Evolutionary conservation across 768 basidiomycete genomes (phyloP), one percentile per base, ranked within the genome.

Genomic region (Agaricus subrufescens): DNA sequence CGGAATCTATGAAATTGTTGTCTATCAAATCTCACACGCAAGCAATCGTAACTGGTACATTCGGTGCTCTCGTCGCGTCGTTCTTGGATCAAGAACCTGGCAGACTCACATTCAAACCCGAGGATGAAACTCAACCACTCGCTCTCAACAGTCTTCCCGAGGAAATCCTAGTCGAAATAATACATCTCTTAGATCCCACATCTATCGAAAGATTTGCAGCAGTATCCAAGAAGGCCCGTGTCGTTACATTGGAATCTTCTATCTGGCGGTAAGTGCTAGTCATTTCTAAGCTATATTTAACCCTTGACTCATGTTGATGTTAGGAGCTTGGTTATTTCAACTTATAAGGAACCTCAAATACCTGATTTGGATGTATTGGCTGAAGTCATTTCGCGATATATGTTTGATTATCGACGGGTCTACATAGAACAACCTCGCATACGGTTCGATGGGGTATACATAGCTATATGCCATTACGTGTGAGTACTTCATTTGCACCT

Each of bases 401-500:
- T 69, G 47, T 78, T 73, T 48, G 83, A 91, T 66, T 94, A 84
- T 71, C 81, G 94, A 39, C 85, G 84, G 19, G 71, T 89, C 8
- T 91, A 82, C 67, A 81, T 96, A 43, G 89, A 94, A 68, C 89
- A 92, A 56, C 92, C 93, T 12, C 81, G 94, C 46, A 68, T 96
- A 47, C 84, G 94, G 39, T 67, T 87, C 60, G 94, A 96, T 58
- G 94, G 94, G 1, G 85, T 93, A 9, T 96, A 96, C 67, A 94
- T 97, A 50, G 86, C 91, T 23, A 88, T 91, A 19, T 95, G 93
- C 64, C 93, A 94, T 68, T 96, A 91, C 62, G 74, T 87, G 89
- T 90, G 67, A 58, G 84, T 69, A 50, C 29, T n/a, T 39, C 45
- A 19, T 46, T 34, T 48, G 19, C 56, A 48, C 34, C 50, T 19